Percentiles rank a stretch among this genome's conserved stretches.
Evolutionary conservation across 108 stramenopile species (phyloP).

Genomic region (Hondaea fermentalgiana): DNA sequence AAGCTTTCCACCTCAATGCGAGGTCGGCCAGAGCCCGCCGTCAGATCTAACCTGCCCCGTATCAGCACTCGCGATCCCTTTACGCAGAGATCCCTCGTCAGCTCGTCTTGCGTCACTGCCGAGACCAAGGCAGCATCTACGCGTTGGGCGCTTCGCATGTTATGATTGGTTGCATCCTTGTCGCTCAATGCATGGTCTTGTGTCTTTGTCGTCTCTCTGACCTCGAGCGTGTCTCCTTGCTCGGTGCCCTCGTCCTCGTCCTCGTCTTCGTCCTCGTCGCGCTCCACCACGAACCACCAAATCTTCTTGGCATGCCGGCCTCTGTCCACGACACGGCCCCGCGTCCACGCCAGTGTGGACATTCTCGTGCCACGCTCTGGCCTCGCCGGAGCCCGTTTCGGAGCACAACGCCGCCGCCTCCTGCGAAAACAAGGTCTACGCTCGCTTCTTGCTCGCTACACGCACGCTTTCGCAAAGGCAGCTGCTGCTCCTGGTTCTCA

Average conservation of each 20-base stretch:
- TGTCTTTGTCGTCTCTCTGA: neutral
- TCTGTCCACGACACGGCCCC: neutral
- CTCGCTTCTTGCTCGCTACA: too few species aligned
- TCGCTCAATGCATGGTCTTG: neutral
- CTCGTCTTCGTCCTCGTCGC: neutral
- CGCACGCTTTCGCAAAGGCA: too few species aligned
- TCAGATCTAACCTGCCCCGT: neutral
- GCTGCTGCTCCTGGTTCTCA: too few species aligned
- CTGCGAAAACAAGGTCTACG: too few species aligned
- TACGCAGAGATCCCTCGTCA: neutral
- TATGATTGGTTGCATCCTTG: too few species aligned
- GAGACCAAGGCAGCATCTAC: neutral
- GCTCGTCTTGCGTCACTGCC: neutral
- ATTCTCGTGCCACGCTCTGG: neutral
- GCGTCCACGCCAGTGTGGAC: neutral
- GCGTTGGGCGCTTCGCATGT: neutral
- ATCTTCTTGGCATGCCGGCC: neutral
- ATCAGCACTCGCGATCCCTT: neutral
- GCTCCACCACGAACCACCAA: neutral
- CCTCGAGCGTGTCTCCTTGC: neutral
- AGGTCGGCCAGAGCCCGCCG: neutral
- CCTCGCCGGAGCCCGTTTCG: too few species aligned
- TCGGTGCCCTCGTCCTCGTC: neutral
- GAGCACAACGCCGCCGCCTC: too few species aligned
- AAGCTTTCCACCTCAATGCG: neutral